Evolutionary conservation across 2,329 filamentous ascomycete genomes (phyloP).

Genomic region (Cladophialophora bantiana): DNA sequence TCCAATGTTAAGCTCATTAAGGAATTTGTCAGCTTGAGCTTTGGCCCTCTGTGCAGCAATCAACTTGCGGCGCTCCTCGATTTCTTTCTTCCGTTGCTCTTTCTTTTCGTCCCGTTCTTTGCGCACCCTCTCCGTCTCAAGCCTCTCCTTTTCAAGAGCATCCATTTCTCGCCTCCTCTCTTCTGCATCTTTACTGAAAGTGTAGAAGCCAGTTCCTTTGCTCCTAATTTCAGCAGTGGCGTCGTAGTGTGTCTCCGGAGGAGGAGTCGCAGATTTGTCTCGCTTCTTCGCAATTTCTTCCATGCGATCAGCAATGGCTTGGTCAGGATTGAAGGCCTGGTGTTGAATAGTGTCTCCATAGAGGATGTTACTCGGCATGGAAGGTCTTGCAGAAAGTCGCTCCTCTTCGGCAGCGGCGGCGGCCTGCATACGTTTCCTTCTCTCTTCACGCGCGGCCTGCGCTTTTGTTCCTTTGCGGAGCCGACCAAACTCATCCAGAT

Average conservation of each 20-base stretch:
- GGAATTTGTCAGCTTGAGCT: slow-evolving; percentile 74
- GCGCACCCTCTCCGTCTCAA: slow-evolving; percentile 71
- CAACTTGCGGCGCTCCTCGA: slow-evolving; percentile 64
- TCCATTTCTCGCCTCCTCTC: slow-evolving; percentile 76
- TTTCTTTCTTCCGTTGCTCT: slow-evolving; percentile 65
- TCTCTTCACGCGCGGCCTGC: slow-evolving; percentile 70
- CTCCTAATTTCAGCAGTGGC: slow-evolving; percentile 81
- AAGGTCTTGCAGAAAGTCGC: slow-evolving; percentile 66
- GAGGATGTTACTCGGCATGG: slow-evolving; percentile 73
- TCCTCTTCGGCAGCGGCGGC: slow-evolving; percentile 68
- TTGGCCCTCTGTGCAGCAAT: slow-evolving; percentile 64
- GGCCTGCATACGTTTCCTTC: slow-evolving; percentile 60
- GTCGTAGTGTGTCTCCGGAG: slow-evolving; percentile 83
- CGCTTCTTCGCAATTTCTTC: slow-evolving; percentile 76
- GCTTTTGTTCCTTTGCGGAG: slow-evolving; percentile 73
- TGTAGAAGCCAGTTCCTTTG: slow-evolving; percentile 90
- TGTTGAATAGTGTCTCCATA: slow-evolving; percentile 85
- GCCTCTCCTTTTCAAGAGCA: slow-evolving; percentile 69
- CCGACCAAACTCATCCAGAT: slow-evolving; percentile 92
- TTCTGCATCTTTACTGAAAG: slow-evolving; percentile 79
- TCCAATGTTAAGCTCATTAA: slow-evolving; percentile 58
- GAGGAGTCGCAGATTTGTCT: slow-evolving; percentile 81
- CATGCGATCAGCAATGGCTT: slow-evolving; percentile 71
- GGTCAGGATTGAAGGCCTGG: slow-evolving; percentile 80
- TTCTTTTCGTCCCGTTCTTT: slow-evolving; percentile 63